phyloP scores from a whole-genome alignment of 331 rosid species.

The Cydonia oblonga region DNA sequence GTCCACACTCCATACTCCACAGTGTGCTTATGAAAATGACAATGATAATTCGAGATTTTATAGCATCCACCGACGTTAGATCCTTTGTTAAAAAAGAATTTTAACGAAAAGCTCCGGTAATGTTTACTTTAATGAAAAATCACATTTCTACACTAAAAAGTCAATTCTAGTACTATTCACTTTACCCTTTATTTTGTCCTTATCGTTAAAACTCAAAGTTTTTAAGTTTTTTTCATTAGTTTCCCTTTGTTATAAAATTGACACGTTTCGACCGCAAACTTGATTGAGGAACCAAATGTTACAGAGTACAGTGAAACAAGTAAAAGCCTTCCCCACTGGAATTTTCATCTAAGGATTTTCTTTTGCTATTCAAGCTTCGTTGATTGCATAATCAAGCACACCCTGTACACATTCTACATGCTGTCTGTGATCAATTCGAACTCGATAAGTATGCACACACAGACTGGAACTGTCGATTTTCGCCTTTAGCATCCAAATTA shows the following conservation, averaged over 20 bases:
- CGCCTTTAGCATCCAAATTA: neutral
- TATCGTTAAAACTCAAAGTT: too few species aligned
- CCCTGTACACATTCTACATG: neutral
- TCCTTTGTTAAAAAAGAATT: neutral
- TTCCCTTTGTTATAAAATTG: too few species aligned
- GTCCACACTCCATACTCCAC: neutral
- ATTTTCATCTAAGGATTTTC: neutral
- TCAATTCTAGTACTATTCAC: too few species aligned
- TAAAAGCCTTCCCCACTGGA: neutral
- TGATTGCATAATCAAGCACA: neutral
- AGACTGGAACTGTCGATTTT: neutral
- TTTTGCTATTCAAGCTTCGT: neutral
- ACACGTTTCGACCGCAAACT: neutral
- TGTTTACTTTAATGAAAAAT: too few species aligned
- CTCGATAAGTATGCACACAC: neutral
- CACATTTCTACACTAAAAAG: too few species aligned
- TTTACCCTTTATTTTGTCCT: too few species aligned
- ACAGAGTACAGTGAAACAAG: neutral
- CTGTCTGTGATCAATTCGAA: neutral
- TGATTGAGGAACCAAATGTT: neutral
- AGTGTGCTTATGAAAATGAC: too few species aligned
- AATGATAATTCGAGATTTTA: too few species aligned
- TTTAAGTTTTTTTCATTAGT: too few species aligned
- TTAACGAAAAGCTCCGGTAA: too few species aligned
- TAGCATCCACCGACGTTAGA: neutral